Conservation (phyloP, 495 filamentous ascomycete species). For the Tuber borchii region DNA sequence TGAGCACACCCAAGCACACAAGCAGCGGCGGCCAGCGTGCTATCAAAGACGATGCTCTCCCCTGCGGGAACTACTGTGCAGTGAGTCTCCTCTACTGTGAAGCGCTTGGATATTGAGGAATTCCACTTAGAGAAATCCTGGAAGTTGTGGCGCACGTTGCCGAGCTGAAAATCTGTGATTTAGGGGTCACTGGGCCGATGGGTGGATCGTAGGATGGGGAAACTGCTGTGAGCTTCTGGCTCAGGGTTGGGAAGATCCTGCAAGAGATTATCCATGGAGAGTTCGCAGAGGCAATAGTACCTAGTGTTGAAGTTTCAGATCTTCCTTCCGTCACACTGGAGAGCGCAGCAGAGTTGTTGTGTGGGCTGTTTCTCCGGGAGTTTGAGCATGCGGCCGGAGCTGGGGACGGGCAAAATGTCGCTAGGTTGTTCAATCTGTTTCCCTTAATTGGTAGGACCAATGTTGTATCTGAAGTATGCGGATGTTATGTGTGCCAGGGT, state of each 20-base stretch:
- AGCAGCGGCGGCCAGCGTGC: constrained; percentile 67
- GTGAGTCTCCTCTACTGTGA: constrained; percentile 77
- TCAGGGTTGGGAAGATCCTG: constrained; percentile 73
- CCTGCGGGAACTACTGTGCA: constrained; percentile 76
- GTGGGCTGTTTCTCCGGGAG: constrained; percentile 81
- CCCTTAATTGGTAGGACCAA: constrained; percentile 87
- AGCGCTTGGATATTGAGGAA: constrained; percentile 81
- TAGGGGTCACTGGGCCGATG: constrained; percentile 94
- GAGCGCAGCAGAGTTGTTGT: constrained; percentile 76
- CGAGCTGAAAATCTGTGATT: constrained; percentile 89
- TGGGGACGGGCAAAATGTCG: constrained; percentile 76
- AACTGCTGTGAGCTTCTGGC: constrained; percentile 81
- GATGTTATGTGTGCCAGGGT: constrained; percentile 87
- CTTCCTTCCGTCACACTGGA: constrained; percentile 80
- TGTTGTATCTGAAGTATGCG: constrained; percentile 87
- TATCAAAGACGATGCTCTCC: constrained; percentile 83
- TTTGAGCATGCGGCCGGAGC: constrained; percentile 88
- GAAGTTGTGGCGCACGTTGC: constrained; percentile 91
- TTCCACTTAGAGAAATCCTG: constrained; percentile 75
- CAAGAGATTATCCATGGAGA: constrained; percentile 68
- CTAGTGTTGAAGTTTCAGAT: constrained; percentile 91
- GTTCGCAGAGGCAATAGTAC: constrained; percentile 91
- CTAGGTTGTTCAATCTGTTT: constrained; percentile 95
- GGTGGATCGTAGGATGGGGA: constrained; percentile 98
- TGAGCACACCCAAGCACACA: constrained; percentile 84